Evolutionary conservation across 2,329 filamentous ascomycete species (phyloP).

Genomic region (Chrysosporium keratinophilum): DNA sequence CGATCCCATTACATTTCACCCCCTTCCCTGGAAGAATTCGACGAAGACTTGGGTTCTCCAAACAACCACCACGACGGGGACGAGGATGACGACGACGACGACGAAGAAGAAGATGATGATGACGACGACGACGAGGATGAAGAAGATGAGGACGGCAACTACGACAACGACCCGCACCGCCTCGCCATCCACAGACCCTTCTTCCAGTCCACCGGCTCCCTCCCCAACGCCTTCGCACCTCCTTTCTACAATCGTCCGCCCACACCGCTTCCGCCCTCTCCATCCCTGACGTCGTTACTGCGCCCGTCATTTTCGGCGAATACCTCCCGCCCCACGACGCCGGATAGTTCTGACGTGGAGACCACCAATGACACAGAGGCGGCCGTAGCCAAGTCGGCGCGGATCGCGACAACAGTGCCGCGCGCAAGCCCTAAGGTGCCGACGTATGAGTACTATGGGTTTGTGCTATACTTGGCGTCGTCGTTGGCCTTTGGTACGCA

Average conservation of each 20-base stretch:
- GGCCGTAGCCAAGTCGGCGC: constrained; percentile 51
- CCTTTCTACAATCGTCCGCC: constrained; percentile 98
- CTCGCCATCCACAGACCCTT: constrained; percentile 29
- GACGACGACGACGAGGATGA: constrained; percentile 20
- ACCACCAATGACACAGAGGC: constrained; percentile 50
- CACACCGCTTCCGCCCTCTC: constrained; percentile 83
- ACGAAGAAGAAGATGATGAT: constrained; percentile 16
- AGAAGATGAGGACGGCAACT: no score
- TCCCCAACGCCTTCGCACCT: constrained; percentile 51
- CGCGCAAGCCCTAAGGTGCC: constrained; percentile 85
- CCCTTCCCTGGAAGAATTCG: constrained; percentile 2
- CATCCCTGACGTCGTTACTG: constrained; percentile 81
- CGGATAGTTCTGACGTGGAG: constrained; percentile 83
- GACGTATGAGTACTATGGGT: constrained; percentile 99
- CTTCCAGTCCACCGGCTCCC: constrained; percentile 33
- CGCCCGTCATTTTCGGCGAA: constrained; percentile 55
- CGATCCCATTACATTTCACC: constrained; percentile 32
- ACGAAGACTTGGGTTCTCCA: neutral
- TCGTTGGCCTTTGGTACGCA: constrained; percentile 67
- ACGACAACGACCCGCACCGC: constrained; percentile 21
- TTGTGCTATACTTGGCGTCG: constrained; percentile 87
- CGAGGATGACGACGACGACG: constrained; percentile 16
- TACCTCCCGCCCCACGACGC: constrained; percentile 83
- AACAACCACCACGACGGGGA: constrained; percentile 15
- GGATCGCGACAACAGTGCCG: constrained; percentile 56